Evolutionary conservation across 2,329 filamentous ascomycete species (phyloP), one percentile per base, ranked within the genome.

Genomic region (Cercospora canescens): DNA sequence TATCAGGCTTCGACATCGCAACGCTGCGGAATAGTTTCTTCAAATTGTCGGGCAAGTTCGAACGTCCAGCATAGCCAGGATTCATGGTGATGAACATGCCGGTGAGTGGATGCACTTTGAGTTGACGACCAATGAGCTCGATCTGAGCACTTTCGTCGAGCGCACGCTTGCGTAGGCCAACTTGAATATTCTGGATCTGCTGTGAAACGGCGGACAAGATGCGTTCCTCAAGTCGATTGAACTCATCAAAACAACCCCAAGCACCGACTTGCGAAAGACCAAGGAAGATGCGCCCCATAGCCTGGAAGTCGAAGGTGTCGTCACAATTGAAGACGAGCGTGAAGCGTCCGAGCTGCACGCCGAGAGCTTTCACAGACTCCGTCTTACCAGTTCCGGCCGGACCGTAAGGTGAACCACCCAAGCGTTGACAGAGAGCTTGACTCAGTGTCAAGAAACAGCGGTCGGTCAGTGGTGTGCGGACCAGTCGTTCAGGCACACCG

Each of bases 61-160:
- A 99, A 80, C 95, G 92, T 64, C 95, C 95, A 61, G 95, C 95
- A 81, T 99, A 99, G 60, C 95, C 95, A 78, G 95, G 95, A 79
- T 99, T 99, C 96, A 99, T 99, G 41, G 95, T 99, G 78, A 99
- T 99, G 83, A 99, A 99, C 77, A 99, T 95, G 73, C 95, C 95
- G 59, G 96, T 98, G 77, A 97, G 96, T 67, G 87, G 85, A 75
- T 97, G 96, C 71, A 99, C 95, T 69, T 86, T 88, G 56, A 99
- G 86, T 72, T 96, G 93, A 63, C 95, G 91, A 57, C 94, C 94
- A 62, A 98, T 91, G 21, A 99, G 85, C 78, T 99, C 95, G 72
- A 99, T 98, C 76, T 97, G 91, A 1, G 93, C 85, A 77, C 92
- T 93, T 6, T 91, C 88, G 73, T 97, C 92, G 63, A 93, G 89